Conservation (phyloP, 192 early-diverging fungal species). For the Coemansia umbellata region DNA sequence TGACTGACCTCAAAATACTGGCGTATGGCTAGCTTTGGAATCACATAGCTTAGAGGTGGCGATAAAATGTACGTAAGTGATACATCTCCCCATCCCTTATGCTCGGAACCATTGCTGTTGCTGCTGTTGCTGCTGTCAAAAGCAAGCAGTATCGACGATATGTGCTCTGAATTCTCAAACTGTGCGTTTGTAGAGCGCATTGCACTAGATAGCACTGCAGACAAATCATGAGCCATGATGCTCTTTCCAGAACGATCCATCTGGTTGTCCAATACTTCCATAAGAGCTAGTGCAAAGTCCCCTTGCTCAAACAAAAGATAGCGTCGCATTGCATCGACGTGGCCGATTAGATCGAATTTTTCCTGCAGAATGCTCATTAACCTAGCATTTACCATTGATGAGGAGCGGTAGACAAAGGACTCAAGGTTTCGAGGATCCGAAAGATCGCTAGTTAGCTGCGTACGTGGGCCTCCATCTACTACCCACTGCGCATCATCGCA, state of each 20-base stretch:
- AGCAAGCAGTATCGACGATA: slow-evolving; percentile 50
- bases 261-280: slow-evolving; percentile 68
- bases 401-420: slow-evolving; percentile 66
- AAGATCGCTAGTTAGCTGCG: slow-evolving; percentile 49
- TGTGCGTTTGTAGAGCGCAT: slow-evolving; percentile 88
- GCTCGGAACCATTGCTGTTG: slow-evolving; percentile 45
- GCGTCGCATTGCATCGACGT: slow-evolving; percentile 78
- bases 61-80: slow-evolving; percentile 81
- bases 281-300: slow-evolving; percentile 88
- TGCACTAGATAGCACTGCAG: slow-evolving; percentile 77
- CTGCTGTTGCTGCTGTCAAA: slow-evolving; percentile 16
- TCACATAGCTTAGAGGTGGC: slow-evolving; percentile 80
- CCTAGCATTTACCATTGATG: slow-evolving; percentile 67
- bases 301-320: slow-evolving; percentile 92
- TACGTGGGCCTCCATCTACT: slow-evolving; percentile 20
- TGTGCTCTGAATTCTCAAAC: slow-evolving; percentile 71
- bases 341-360: slow-evolving; percentile 80
- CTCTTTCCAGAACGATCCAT: slow-evolving; percentile 66
- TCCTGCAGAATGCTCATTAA: slow-evolving; percentile 74
- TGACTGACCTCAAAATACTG: slow-evolving; percentile 79
- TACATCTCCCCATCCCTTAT: slow-evolving; percentile 91
- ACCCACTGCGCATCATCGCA: slow-evolving; percentile 65
- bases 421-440: slow-evolving; percentile 66
- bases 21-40: slow-evolving; percentile 68
- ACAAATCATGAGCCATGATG: slow-evolving; percentile 86